Conservation (phyloP, 768 basidiomycete genomes). For the Termitomyces sp. region DNA sequence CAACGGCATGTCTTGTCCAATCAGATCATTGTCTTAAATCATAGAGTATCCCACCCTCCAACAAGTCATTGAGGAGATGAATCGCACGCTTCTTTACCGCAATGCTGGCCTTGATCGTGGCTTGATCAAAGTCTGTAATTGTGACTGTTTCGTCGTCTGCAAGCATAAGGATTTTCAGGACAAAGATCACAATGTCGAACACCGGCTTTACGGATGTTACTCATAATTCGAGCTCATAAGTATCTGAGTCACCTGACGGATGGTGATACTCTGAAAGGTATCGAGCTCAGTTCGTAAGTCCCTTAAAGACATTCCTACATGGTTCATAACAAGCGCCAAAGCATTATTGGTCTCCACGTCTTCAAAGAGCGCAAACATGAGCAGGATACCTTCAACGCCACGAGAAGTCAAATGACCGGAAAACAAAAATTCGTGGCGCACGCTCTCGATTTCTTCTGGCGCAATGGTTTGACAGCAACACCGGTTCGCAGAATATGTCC, state of each 20-base stretch:
- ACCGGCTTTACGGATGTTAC: slow-evolving; percentile 9
- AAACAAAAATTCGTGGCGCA: slow-evolving; percentile 13
- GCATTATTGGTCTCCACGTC: slow-evolving; percentile 11
- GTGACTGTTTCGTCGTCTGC: slow-evolving; percentile 1
- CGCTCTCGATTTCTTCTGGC: slow-evolving; percentile 3
- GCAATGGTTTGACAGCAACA: slow-evolving; percentile 14
- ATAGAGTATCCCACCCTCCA: neutral
- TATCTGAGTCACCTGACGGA: neutral
- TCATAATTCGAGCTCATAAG: neutral
- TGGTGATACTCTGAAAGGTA: neutral
- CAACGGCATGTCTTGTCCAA: neutral
- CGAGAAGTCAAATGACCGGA: slow-evolving; percentile 1
- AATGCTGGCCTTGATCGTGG: neutral
- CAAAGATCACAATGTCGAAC: slow-evolving; percentile 13
- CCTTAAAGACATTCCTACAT: slow-evolving; percentile 8
- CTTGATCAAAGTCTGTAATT: slow-evolving; percentile 13
- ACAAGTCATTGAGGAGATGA: neutral
- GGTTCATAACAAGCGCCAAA: slow-evolving; percentile 12
- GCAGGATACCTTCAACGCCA: slow-evolving; percentile 10
- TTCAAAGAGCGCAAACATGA: slow-evolving; percentile 12
- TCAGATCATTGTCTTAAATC: neutral
- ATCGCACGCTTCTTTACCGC: slow-evolving; percentile 1
- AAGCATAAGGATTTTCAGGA: slow-evolving; percentile 8
- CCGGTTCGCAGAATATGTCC: neutral
- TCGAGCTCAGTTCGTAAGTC: neutral